Conservation (phyloP, 2,329 filamentous ascomycete genomes). For the Epichloe brachyelytri region DNA sequence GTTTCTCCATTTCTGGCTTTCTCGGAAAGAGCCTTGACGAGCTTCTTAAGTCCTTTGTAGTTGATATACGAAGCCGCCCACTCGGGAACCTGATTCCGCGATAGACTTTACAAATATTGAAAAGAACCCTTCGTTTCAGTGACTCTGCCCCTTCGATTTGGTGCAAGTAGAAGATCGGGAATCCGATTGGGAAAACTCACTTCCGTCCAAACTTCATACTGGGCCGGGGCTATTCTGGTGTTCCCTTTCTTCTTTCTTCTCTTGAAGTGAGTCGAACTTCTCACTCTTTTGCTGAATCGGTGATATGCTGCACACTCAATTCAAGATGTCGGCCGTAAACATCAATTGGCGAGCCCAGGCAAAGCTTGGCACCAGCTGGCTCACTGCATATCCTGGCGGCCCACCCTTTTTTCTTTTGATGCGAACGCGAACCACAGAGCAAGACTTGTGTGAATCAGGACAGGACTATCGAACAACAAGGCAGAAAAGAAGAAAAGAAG, state of each 20-base stretch:
- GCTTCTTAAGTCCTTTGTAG: conserved; percentile 87
- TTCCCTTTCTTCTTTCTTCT: background rate
- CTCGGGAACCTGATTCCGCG: conserved; percentile 75
- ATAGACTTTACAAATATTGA: conserved; percentile 37
- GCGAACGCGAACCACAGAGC: background rate
- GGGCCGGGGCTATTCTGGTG: background rate
- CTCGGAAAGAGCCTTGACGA: conserved; percentile 69
- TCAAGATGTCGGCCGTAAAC: background rate
- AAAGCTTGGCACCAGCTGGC: background rate
- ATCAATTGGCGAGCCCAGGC: background rate
- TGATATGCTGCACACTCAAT: background rate
- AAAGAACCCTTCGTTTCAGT: conserved; percentile 7
- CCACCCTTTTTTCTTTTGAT: background rate
- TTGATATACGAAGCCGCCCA: conserved; percentile 78
- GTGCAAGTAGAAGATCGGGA: background rate
- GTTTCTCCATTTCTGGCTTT: conserved; percentile 55
- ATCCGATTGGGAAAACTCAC: conserved; percentile 24
- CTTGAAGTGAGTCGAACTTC: background rate
- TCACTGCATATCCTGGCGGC: background rate
- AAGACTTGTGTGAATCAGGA: background rate
- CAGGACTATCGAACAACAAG: background rate
- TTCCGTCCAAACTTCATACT: conserved; percentile 52
- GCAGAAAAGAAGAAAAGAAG: background rate
- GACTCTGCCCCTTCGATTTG: conserved; percentile 4
- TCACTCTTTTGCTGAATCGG: background rate